Percentiles rank a stretch among this genome's conserved stretches.
These are phyloP conservation scores for Oehlia diaphana DNA, from an alignment of 192 early-diverging fungal species.

Conservation along the genomic window DNA sequence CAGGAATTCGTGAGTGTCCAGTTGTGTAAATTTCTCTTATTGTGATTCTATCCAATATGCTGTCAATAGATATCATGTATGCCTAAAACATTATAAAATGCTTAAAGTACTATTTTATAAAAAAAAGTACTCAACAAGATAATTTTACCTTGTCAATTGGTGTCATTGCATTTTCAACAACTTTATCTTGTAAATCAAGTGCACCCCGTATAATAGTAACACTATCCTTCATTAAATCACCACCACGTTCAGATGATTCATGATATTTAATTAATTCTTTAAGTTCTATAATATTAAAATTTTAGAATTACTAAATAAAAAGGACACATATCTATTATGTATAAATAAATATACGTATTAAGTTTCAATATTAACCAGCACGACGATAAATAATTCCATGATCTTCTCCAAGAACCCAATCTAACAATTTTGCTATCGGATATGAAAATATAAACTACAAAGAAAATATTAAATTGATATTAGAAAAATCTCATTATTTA, in stretches of 20 bases:
- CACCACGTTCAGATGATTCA: constrained; percentile 49
- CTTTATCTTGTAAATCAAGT: constrained; percentile 64
- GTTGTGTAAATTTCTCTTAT: constrained; percentile 56
- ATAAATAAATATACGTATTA: background rate
- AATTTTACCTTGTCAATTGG: constrained; percentile 42
- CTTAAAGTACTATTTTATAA: background rate
- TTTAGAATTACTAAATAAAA: background rate
- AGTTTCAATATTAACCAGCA: constrained; percentile 39
- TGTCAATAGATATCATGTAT: constrained; percentile 35
- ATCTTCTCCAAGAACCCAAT: constrained; percentile 75
- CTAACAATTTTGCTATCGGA: constrained; percentile 85
- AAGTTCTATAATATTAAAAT: constrained; percentile 39
- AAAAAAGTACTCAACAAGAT: background rate
- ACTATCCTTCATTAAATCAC: constrained; percentile 62
- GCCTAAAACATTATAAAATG: background rate
- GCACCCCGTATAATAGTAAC: constrained; percentile 69
- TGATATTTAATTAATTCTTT: constrained; percentile 66
- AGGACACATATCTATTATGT: no score
- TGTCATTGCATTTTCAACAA: constrained; percentile 63
- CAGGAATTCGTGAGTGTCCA: constrained; percentile 68
- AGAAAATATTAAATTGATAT: background rate
- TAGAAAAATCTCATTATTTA: background rate
- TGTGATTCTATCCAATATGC: constrained; percentile 48
- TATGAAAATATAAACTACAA: constrained; percentile 66
- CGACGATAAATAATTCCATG: constrained; percentile 80